Conservation (phyloP, 495 filamentous ascomycete species). For the Tuber microsphaerosporum region DNA sequence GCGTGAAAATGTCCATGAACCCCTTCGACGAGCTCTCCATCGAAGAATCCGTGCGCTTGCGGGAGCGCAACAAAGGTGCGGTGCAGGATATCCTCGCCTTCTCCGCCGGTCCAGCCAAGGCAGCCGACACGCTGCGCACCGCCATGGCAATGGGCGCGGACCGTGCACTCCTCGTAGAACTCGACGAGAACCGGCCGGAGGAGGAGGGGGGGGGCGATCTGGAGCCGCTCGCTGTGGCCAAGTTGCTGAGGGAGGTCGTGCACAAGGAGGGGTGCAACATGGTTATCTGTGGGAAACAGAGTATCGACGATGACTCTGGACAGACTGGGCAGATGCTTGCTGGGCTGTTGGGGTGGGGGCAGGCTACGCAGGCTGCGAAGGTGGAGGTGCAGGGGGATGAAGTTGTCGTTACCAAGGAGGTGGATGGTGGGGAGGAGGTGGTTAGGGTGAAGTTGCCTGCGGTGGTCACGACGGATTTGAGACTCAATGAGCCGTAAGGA, state of each 20-base stretch:
- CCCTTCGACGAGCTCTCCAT: constrained; percentile 97
- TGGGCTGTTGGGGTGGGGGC: constrained; percentile 80
- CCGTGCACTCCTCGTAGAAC: constrained; percentile 74
- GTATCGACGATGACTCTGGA: constrained; percentile 88
- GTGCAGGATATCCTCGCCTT: constrained; percentile 88
- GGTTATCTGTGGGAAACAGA: constrained; percentile 92
- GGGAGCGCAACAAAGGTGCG: constrained; percentile 59
- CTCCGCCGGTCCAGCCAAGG: constrained; percentile 78
- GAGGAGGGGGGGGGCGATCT: constrained; percentile 54
- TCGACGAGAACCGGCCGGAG: constrained; percentile 49
- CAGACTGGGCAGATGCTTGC: constrained; percentile 99
- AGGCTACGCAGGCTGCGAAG: constrained; percentile 85
- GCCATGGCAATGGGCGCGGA: constrained; percentile 99
- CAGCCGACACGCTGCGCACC: constrained; percentile 77
- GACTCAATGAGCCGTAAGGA: constrained; percentile 73
- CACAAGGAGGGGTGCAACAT: constrained; percentile 77
- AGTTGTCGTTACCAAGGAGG: constrained; percentile 75
- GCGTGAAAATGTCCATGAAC: constrained; percentile 96
- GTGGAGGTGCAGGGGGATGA: constrained; percentile 59
- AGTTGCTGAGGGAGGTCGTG: constrained; percentile 71
- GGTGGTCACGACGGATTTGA: constrained; percentile 89
- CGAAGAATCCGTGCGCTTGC: constrained; percentile 89
- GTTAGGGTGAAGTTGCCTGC: constrained; percentile 73
- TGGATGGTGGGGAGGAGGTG: constrained; percentile 92
- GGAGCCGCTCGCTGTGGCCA: constrained; percentile 88